Conservation (phyloP, 441 rosid species). For the Breynia disticha region DNA sequence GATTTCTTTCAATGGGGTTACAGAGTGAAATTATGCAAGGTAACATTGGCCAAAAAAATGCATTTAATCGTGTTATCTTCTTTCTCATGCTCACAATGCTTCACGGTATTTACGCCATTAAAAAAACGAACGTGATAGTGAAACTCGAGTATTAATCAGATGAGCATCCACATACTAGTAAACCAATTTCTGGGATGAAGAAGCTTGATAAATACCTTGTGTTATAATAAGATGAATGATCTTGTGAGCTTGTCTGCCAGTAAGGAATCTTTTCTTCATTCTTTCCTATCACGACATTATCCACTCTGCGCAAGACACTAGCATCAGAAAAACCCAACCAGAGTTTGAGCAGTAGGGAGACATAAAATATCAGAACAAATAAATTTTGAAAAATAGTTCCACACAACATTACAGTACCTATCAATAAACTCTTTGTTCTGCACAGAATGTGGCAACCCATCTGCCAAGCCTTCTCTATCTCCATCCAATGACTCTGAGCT, state of each 20-base stretch:
- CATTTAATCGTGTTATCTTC: too few species aligned
- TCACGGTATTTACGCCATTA: not conserved
- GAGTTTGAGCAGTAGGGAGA: not conserved
- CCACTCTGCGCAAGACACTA: conserved; percentile 28
- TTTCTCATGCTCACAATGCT: not conserved
- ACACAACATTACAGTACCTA: conserved; percentile 30
- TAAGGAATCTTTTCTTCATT: conserved; percentile 35
- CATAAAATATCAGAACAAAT: not conserved
- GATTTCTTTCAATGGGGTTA: too few species aligned
- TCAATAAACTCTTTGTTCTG: conserved; percentile 28
- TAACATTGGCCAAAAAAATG: too few species aligned
- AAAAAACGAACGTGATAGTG: not conserved
- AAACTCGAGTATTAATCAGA: not conserved
- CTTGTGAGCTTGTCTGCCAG: conserved; percentile 40
- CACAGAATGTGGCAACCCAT: conserved; percentile 21
- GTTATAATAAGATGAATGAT: conserved; percentile 37
- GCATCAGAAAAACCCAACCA: conserved; percentile 13
- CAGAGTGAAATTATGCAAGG: too few species aligned
- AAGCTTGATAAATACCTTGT: conserved; percentile 41
- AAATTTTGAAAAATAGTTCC: not conserved
- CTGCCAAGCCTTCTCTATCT: conserved; percentile 18
- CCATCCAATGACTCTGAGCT: conserved; percentile 24
- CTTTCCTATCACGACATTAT: conserved; percentile 16
- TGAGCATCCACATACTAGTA: not conserved
- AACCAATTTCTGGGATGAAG: not conserved